A percentile compares a stretch with the other conserved stretches of the same genome.
Evolutionary conservation across 352 stramenopile species (phyloP).

Genomic region (Pythium rhizo-oryzae): DNA sequence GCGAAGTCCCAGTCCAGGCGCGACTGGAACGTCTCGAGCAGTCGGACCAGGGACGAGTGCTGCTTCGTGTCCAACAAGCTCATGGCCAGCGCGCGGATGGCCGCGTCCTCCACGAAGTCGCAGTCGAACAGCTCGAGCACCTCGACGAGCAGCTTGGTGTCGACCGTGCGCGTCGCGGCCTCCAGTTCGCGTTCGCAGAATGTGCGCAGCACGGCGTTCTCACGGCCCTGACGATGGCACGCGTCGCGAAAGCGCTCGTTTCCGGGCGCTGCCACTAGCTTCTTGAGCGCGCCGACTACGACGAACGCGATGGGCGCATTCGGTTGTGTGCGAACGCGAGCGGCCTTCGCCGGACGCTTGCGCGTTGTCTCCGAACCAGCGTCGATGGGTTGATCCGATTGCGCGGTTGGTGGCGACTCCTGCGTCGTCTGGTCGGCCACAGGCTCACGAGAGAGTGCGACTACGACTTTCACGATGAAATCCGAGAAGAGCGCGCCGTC

Average conservation of each 20-base stretch:
- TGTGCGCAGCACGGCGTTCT: slow-evolving; percentile 30
- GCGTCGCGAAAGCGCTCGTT: neutral
- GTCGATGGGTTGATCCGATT: neutral
- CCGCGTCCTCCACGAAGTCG: slow-evolving; percentile 27
- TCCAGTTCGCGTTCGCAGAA: slow-evolving; percentile 38
- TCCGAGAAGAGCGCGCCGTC: slow-evolving; percentile 32
- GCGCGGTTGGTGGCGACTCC: no score
- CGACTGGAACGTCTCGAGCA: slow-evolving; percentile 38
- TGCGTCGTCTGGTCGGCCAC: neutral
- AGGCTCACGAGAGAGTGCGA: slow-evolving; percentile 37
- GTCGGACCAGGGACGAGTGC: slow-evolving; percentile 54
- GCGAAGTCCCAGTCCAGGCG: slow-evolving; percentile 39
- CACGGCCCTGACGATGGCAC: slow-evolving; percentile 29
- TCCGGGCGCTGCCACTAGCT: slow-evolving; percentile 22
- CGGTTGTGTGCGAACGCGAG: slow-evolving; percentile 32
- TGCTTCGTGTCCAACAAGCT: slow-evolving; percentile 44
- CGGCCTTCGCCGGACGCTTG: slow-evolving; percentile 38
- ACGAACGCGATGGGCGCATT: slow-evolving; percentile 58
- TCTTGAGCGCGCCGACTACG: slow-evolving; percentile 51
- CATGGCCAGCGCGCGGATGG: slow-evolving; percentile 28
- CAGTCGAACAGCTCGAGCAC: slow-evolving; percentile 60
- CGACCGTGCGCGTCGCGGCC: slow-evolving; percentile 18
- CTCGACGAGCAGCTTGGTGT: slow-evolving; percentile 63
- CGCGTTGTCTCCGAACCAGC: slow-evolving; percentile 22
- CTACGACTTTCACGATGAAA: slow-evolving; percentile 44